phyloP scores from a whole-genome alignment of 2,329 filamentous ascomycete genomes.

The Scytalidium lignicola region DNA sequence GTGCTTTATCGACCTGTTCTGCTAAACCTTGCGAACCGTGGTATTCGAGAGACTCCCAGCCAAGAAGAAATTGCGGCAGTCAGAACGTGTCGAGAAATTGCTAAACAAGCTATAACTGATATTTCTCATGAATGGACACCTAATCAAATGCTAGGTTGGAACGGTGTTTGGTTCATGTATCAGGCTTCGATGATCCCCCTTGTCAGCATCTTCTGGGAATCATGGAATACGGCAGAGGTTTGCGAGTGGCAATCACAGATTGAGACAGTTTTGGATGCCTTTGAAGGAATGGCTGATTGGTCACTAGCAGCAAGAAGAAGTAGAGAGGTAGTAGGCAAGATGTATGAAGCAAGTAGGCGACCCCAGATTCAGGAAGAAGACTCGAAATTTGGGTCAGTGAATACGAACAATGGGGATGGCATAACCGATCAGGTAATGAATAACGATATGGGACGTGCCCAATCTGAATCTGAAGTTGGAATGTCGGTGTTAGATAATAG shows the following conservation, averaged over 20 bases:
- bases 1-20: conserved; percentile 70
- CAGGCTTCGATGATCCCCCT: conserved; percentile 76
- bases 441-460: background rate
- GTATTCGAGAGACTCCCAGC: conserved; percentile 22
- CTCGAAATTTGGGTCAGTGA: conserved; percentile 25
- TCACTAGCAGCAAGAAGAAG: conserved; percentile 58
- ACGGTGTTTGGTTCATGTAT: conserved; percentile 77
- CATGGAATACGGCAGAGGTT: conserved; percentile 24
- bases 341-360: conserved; percentile 50
- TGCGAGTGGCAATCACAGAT: conserved; percentile 49
- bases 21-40: conserved; percentile 51
- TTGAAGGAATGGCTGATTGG: conserved; percentile 61
- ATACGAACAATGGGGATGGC: conserved; percentile 17
- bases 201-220: conserved; percentile 68
- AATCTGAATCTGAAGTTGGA: conserved; percentile 33
- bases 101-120: conserved; percentile 66
- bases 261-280: conserved; percentile 52
- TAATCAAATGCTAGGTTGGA: conserved; percentile 76
- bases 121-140: conserved; percentile 65
- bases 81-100: conserved; percentile 63
- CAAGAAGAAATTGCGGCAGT: conserved; percentile 64
- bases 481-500: conserved; percentile 50
- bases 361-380: conserved; percentile 23
- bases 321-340: conserved; percentile 57
- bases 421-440: background rate